Base-by-base conservation (phyloP, 352 stramenopile genomes). In the Blastocystis hominis region DNA sequence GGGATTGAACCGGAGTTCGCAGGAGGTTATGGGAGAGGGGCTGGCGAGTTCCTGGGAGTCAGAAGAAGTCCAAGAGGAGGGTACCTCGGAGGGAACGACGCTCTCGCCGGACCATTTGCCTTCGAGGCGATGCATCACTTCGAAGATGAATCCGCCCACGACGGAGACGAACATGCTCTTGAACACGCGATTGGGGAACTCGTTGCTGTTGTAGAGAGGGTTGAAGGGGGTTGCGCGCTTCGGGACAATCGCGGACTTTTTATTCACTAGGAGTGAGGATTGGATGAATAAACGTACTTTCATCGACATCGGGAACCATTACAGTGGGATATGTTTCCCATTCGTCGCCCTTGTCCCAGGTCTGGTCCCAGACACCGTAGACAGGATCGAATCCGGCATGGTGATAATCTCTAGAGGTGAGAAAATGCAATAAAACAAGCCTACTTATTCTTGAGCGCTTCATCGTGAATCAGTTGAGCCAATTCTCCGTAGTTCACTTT, bases 61-160 rank as follows among this genome's bases (percentile, higher is more conserved):
- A n/a, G n/a, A n/a, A n/a, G n/a, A n/a, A n/a, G n/a, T n/a, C n/a
- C n/a, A n/a, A n/a, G n/a, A n/a, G n/a, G n/a, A n/a, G n/a, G n/a
- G n/a, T n/a, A n/a, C n/a, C 36, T 72, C 75, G n/a, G 38, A 36
- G 34, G 68, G 38, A 3, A 78, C n/a, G 36, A 55, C 40, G 42
- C 68, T 61, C 7, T 59, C n/a, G 17, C 86, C 86, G 62, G 30
- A 89, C 86, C 86, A 89, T 24, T 81, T 79, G 0, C 86, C 86
- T 50, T 89, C 86, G 75, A 89, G 50, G 38, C 54, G 47, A 46
- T 89, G 86, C 47, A 89, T 79, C 20, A 86, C 50, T 63, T 81
- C 9, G 3, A 89, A 89, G 40, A 70, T 56, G 63, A 88, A 89
- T 9, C 59, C 53, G 9, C 76, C 76, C 6, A 89, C 78, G 3